phyloP scores from a whole-genome alignment of 2,329 filamentous ascomycete genomes.

The Rhynchosporium secalis region DNA sequence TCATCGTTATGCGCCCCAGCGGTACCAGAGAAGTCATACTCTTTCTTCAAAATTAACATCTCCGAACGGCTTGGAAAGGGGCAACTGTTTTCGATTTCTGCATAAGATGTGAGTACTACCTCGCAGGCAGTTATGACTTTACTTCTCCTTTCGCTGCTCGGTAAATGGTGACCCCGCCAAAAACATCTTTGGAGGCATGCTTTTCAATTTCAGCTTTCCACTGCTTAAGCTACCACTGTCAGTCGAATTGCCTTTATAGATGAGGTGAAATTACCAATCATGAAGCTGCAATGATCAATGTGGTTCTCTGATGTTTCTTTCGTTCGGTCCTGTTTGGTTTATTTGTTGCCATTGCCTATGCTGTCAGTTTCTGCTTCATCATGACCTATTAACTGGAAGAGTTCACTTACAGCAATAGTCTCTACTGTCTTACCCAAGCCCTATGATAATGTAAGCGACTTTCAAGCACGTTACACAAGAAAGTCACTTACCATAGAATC shows the following conservation, averaged over 20 bases:
- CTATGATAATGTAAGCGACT: neutral
- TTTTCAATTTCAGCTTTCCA: conserved; percentile 1
- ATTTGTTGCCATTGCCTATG: conserved; percentile 2
- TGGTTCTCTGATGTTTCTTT: neutral
- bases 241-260: neutral
- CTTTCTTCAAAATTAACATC: neutral
- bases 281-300: neutral
- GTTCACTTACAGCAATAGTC: neutral
- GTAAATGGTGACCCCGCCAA: neutral
- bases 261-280: neutral
- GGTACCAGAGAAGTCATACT: neutral
- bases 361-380: neutral
- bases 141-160: neutral
- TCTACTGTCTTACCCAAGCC: conserved; percentile 5
- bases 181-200: neutral
- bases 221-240: neutral
- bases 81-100: conserved; percentile 1
- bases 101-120: neutral
- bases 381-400: neutral
- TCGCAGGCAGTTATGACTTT: neutral
- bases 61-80: neutral
- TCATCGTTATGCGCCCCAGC: neutral
- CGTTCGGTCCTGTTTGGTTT: neutral
- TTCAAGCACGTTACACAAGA: neutral
- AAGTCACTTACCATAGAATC: conserved; percentile 4